phyloP scores from a whole-genome alignment of 176 grass and related monocot genomes.

The Saccharum officinarum region DNA sequence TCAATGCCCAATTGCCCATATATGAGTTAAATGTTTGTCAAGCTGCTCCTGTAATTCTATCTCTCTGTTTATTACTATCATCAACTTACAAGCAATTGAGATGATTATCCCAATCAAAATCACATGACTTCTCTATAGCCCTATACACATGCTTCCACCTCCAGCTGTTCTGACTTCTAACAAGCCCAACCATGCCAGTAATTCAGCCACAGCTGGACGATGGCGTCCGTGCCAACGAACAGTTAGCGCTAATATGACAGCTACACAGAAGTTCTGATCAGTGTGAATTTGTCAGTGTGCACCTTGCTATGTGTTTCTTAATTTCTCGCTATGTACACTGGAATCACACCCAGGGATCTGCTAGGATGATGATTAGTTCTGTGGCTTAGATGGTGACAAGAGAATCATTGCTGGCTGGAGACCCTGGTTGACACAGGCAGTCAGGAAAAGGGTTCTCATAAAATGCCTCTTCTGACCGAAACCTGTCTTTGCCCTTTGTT shows the following conservation, averaged over 20 bases:
- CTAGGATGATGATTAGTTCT: neutral
- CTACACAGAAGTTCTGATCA: neutral
- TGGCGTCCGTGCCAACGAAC: neutral
- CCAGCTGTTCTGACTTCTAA: neutral
- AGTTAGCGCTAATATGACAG: neutral
- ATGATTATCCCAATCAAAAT: slow-evolving; percentile 5
- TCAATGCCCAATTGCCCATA: neutral
- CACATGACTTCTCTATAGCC: neutral
- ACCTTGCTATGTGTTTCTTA: slow-evolving; percentile 1
- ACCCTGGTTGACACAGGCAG: slow-evolving; percentile 64
- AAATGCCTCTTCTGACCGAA: slow-evolving; percentile 91
- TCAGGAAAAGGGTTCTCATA: slow-evolving; percentile 98
- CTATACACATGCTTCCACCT: neutral
- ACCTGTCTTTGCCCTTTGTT: slow-evolving; percentile 81
- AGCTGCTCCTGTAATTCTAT: neutral
- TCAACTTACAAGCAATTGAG: slow-evolving; percentile 13
- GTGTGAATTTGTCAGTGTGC: neutral
- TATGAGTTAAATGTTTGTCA: neutral
- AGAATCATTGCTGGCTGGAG: slow-evolving; percentile 20
- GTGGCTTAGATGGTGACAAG: slow-evolving; percentile 22
- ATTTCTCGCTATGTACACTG: slow-evolving; percentile 31
- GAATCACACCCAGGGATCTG: neutral
- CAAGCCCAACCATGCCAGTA: neutral
- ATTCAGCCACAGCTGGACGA: neutral
- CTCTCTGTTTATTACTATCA: neutral